Percentiles rank a stretch among this genome's conserved stretches.
Evolutionary conservation across 352 stramenopile species (phyloP).

Genomic region (Globisporangium echinulatum): DNA sequence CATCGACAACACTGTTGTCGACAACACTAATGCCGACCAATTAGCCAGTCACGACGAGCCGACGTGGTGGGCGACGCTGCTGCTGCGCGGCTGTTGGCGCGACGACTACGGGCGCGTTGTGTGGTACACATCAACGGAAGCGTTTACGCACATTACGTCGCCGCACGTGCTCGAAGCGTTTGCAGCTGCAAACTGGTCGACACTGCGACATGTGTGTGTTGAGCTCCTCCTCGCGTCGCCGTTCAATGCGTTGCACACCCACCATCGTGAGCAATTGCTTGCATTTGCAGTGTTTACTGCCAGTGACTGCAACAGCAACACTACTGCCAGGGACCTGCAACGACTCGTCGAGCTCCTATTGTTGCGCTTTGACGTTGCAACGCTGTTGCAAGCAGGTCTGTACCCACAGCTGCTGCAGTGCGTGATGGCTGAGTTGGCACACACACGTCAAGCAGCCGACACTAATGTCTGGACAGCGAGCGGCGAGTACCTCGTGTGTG

Average conservation of each 20-base stretch:
- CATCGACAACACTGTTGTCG: constrained; percentile 6
- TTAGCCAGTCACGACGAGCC: too few species aligned
- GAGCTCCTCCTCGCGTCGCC: constrained; percentile 56
- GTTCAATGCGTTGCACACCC: constrained; percentile 38
- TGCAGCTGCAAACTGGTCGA: constrained; percentile 27
- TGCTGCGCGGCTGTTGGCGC: constrained; percentile 42
- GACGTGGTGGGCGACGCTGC: constrained; percentile 34
- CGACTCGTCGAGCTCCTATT: constrained; percentile 37
- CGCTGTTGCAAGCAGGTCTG: constrained; percentile 34
- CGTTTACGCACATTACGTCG: constrained; percentile 30
- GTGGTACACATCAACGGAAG: constrained; percentile 45
- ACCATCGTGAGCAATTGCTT: constrained; percentile 29
- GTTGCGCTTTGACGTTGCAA: constrained; percentile 48
- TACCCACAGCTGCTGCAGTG: constrained; percentile 31
- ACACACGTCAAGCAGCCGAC: neutral
- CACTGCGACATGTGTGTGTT: constrained; percentile 25
- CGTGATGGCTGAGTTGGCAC: neutral
- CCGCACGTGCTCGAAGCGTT: constrained; percentile 30
- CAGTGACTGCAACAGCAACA: neutral
- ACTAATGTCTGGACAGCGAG: constrained; percentile 45
- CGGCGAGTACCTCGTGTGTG: constrained; percentile 56
- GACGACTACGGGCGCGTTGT: constrained; percentile 22
- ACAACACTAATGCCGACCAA: too few species aligned
- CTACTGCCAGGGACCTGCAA: neutral
- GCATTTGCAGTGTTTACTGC: neutral